Base-by-base conservation (phyloP, 2,329 filamentous ascomycete genomes). In the Chrysosporium queenslandicum region DNA sequence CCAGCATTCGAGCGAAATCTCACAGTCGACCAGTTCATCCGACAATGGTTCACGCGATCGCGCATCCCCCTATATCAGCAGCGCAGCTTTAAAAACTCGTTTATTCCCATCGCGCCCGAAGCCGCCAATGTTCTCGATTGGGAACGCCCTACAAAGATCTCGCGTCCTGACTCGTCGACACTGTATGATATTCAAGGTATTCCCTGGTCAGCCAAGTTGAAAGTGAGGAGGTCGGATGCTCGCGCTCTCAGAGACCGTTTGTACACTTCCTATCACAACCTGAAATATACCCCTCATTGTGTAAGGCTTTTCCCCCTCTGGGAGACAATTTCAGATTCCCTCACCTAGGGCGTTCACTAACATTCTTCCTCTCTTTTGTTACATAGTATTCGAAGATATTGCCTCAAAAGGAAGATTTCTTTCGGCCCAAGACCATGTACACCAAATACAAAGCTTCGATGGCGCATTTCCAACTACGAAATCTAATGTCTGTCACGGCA, bases 401-500 rank as follows among this genome's bases (percentile, higher is more conserved):
- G 8, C 67, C 67, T 7, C 64, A 64, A 34, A 66, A 64, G 1
- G 75, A 75, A 55, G 66, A 61, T 18, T 76, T 70, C 56, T 78
- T 77, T 62, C 67, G 66, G 3, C 75, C 73, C 52, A 69, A 69
- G 40, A 66, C 71, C 27, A 76, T 76, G 68, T 71, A 74, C 55
- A 75, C 73, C 0, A 65, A 65, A 9, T 71, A 76, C 56, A 72
- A 68, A 50, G 72, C 76, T 3, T 71, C 68, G n/a, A 72, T 77
- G 43, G 71, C 74, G 27, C 79, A 82, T 60, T 81, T 79, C 56
- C 79, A 82, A 58, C 70, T 82, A 2, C 77, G 79, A 12, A 80
- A 81, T 56, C 64, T 79, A 7, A 68, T 82, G 59, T 75, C 76
- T 4, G 73, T 76, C 2, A 74, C 72, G 7, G 74, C 75, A 11